phyloP scores from a whole-genome alignment of 225 moss, liverwort and hornwort genomes.

The Pseudisothecium myosuroides region DNA sequence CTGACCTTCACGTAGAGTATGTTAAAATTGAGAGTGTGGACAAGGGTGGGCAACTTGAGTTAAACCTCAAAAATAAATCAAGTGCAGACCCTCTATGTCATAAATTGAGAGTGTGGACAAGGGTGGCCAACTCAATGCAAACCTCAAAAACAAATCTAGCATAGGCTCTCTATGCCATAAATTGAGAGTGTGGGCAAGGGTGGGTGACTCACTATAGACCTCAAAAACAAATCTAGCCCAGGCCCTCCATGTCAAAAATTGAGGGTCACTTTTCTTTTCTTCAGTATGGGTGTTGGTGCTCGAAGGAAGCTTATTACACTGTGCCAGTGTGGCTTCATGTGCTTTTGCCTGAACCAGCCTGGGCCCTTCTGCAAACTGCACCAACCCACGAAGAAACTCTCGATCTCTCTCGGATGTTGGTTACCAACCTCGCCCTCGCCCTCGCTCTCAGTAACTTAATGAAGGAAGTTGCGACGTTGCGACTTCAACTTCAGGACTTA shows the following conservation, averaged over 20 bases:
- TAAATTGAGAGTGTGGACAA: background rate
- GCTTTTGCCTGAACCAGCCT: background rate
- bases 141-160: background rate
- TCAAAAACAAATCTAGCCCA: too few species aligned
- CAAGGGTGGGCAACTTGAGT: background rate
- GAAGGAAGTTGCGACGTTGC: background rate
- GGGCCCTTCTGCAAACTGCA: background rate
- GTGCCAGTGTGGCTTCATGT: background rate
- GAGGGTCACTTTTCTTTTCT: background rate
- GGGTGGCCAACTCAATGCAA: accelerated
- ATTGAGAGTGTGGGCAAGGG: too few species aligned
- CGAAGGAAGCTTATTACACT: background rate
- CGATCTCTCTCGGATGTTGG: background rate
- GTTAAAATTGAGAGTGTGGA: background rate
- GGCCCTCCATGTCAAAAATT: background rate
- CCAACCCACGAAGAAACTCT: background rate
- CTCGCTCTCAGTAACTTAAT: background rate
- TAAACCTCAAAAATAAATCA: background rate
- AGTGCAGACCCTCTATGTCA: background rate
- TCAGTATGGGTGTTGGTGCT: background rate
- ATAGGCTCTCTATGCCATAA: accelerated
- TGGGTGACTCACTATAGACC: too few species aligned
- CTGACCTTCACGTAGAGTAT: too few species aligned
- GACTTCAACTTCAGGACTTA: background rate
- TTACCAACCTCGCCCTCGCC: background rate